Evolutionary conservation across 345 rosid species (phyloP).

Genomic region (Lepidium aucheri): DNA sequence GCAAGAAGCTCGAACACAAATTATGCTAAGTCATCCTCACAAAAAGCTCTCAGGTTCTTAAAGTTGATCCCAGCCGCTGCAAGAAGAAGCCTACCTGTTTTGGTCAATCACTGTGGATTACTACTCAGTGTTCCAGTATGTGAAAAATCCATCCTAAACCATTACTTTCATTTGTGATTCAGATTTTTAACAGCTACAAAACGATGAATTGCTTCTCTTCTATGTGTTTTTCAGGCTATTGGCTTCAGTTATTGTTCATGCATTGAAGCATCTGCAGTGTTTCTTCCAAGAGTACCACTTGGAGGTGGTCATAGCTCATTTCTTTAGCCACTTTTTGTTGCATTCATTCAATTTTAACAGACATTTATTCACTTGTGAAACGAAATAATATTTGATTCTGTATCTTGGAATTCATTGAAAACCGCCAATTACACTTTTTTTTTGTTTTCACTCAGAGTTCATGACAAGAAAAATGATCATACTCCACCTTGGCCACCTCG

Average conservation of each 20-base stretch:
- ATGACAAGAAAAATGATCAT: slow-evolving; percentile 20
- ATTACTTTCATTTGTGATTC: background rate
- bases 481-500: slow-evolving; percentile 40
- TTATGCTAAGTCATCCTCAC: slow-evolving; percentile 41
- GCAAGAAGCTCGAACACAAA: slow-evolving; percentile 15
- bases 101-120: slow-evolving; percentile 42
- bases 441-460: slow-evolving; percentile 8
- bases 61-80: slow-evolving; percentile 63
- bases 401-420: background rate
- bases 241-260: slow-evolving; percentile 65
- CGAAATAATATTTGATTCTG: slow-evolving; percentile 15
- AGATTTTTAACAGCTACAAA: background rate
- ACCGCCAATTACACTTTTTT: slow-evolving; percentile 2
- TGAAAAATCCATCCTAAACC: background rate
- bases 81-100: slow-evolving; percentile 74
- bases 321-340: slow-evolving; percentile 24
- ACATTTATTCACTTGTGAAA: background rate
- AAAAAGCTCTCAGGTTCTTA: slow-evolving; percentile 38
- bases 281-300: slow-evolving; percentile 75
- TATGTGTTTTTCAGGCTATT: slow-evolving; percentile 42
- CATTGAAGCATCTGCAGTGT: slow-evolving; percentile 39
- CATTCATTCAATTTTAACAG: background rate
- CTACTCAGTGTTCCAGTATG: slow-evolving; percentile 70
- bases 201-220: background rate
- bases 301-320: slow-evolving; percentile 76